Conservation (phyloP, 169 alveolate genomes). For the Babesia ovis region DNA sequence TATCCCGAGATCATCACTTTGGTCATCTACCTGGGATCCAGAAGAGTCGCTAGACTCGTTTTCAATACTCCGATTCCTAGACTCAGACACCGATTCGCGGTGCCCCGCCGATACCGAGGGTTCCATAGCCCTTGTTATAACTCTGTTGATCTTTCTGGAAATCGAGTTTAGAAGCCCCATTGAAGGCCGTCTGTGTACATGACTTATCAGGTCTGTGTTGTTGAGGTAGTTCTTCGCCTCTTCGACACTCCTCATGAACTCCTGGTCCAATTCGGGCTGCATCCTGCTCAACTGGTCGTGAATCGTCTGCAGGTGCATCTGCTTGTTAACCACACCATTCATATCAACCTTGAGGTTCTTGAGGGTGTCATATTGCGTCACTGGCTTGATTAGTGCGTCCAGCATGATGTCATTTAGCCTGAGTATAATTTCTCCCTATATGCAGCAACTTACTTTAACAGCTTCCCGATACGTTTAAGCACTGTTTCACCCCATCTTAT, state of each 20-base stretch:
- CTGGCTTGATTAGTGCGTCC: constrained; percentile 51
- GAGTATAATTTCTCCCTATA: neutral
- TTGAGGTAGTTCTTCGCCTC: constrained; percentile 37
- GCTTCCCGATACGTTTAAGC: constrained; percentile 55
- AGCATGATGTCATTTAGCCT: constrained; percentile 46
- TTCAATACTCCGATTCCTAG: neutral
- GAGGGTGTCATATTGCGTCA: constrained; percentile 41
- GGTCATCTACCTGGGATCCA: neutral
- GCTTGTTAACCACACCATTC: constrained; percentile 19
- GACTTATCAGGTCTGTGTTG: constrained; percentile 5
- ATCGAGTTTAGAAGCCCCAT: constrained; percentile 16
- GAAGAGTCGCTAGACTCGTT: neutral
- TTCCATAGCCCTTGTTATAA: constrained; percentile 15
- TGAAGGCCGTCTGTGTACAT: neutral
- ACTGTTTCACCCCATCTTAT: constrained; percentile 49
- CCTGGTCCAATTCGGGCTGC: constrained; percentile 35
- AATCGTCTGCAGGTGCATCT: constrained; percentile 3
- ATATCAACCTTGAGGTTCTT: constrained; percentile 40
- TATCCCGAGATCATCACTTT: neutral
- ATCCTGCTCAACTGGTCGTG: constrained; percentile 8
- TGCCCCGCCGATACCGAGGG: neutral
- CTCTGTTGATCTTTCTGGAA: constrained; percentile 28
- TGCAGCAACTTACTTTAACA: constrained; percentile 26
- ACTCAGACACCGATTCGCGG: neutral
- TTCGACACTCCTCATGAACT: constrained; percentile 19